Conservation (phyloP, 345 rosid species). For the Moricandia moricandioides region DNA sequence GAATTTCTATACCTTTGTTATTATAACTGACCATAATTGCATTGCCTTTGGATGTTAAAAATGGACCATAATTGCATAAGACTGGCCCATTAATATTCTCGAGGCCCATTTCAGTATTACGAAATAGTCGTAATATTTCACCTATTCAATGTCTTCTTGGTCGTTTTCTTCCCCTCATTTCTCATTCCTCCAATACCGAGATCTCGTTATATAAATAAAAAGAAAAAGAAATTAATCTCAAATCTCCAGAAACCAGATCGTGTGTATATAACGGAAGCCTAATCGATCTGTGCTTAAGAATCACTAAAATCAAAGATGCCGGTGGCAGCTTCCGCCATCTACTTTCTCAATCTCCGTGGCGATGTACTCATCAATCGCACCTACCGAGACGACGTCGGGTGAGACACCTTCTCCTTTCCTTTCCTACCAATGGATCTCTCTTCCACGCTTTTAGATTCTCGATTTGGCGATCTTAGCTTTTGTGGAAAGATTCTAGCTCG, state of each 20-base stretch:
- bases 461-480: constrained; percentile 2
- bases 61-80: background rate
- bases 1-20: no score
- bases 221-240: background rate
- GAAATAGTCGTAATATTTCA: background rate
- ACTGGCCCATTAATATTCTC: background rate
- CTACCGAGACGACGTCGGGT: constrained; percentile 99
- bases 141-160: constrained; percentile 25
- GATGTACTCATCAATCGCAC: constrained; percentile 98
- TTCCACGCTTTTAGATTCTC: background rate
- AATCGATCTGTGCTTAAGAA: constrained; percentile 2
- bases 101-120: background rate
- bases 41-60: no score
- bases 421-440: background rate
- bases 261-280: background rate
- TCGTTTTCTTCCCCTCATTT: constrained; percentile 1
- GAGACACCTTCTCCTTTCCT: constrained; percentile 4
- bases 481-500: background rate
- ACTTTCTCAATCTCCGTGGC: constrained; percentile 97
- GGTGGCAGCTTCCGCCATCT: constrained; percentile 98
- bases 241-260: background rate
- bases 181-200: background rate
- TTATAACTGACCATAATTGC: no score
- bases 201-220: constrained; percentile 22
- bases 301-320: constrained; percentile 74